These are phyloP conservation scores for Teunomyces kruisii DNA, from an alignment of 805 yeast genomes.

Conservation along the genomic window DNA sequence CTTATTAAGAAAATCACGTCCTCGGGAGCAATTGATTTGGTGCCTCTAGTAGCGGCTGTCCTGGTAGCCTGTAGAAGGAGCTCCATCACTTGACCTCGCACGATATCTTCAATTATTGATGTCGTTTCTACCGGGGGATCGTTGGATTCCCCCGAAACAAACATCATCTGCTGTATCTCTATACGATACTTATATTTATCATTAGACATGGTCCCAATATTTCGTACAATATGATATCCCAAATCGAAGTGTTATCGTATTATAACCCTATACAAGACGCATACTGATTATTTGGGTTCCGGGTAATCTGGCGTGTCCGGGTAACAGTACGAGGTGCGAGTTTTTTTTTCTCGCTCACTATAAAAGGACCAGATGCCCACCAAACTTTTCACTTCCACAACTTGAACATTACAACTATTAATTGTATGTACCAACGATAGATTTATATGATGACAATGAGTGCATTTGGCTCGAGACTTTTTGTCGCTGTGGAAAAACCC, in stretches of 20 bases:
- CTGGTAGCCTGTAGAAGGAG: constrained; percentile 72
- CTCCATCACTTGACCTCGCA: constrained; percentile 90
- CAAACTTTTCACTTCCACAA: neutral
- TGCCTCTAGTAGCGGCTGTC: constrained; percentile 77
- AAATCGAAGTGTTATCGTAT: neutral
- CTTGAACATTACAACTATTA: neutral
- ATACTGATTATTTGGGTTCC: neutral
- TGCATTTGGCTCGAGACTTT: constrained; percentile 99
- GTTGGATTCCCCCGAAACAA: constrained; percentile 91
- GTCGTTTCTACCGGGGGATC: constrained; percentile 94
- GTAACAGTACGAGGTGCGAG: constrained; percentile 3
- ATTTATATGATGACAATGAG: constrained; percentile 81
- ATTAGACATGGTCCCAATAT: constrained; percentile 10
- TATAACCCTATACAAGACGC: constrained; percentile 1
- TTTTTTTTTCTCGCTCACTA: neutral
- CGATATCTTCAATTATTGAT: constrained; percentile 91
- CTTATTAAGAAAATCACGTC: constrained; percentile 91
- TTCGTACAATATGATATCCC: neutral
- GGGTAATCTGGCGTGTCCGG: constrained; percentile 5
- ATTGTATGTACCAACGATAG: constrained; percentile 2
- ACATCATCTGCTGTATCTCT: constrained; percentile 98
- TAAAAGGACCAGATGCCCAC: constrained; percentile 1
- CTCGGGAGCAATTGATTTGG: constrained; percentile 83
- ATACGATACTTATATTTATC: constrained; percentile 73
- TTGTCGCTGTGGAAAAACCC: constrained; percentile 97